phyloP scores from a whole-genome alignment of 352 stramenopile species.

The Pythium inflatum region DNA sequence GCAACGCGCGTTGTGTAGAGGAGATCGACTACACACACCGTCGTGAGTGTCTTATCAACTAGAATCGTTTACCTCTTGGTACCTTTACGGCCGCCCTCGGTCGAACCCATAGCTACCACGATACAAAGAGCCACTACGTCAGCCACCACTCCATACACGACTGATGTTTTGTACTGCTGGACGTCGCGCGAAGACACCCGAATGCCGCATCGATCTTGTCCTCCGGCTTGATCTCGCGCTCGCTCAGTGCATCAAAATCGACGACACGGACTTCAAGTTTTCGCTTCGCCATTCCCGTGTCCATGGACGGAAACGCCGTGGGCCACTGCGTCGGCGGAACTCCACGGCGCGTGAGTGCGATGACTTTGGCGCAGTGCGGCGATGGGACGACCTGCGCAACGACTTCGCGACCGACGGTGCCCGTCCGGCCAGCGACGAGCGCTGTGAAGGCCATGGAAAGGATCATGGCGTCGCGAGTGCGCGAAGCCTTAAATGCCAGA shows the following conservation, averaged over 20 bases:
- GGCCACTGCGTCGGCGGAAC: constrained; percentile 50
- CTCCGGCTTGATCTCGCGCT: constrained; percentile 33
- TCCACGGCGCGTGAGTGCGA: constrained; percentile 61
- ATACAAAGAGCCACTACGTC: not conserved
- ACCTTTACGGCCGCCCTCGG: constrained; percentile 32
- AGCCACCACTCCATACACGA: not conserved
- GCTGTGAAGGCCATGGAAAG: constrained; percentile 64
- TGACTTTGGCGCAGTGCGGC: constrained; percentile 55
- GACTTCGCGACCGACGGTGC: constrained; percentile 72
- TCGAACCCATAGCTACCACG: constrained; percentile 20
- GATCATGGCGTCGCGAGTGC: too few species aligned
- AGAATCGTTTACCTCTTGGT: not conserved
- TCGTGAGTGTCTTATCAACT: not conserved
- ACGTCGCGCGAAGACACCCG: constrained; percentile 74
- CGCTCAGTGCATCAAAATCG: constrained; percentile 59
- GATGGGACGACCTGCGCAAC: constrained; percentile 69
- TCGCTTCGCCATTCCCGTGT: constrained; percentile 38
- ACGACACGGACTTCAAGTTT: constrained; percentile 62
- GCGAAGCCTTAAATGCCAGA: too few species aligned
- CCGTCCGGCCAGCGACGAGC: constrained; percentile 76
- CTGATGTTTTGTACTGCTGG: constrained; percentile 41
- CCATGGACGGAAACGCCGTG: constrained; percentile 49
- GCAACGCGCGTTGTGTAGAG: constrained; percentile 67
- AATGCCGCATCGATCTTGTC: constrained; percentile 71
- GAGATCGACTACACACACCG: constrained; percentile 78